These are phyloP conservation scores for Coffea humblotiana DNA, from an alignment of 305 asterid genomes.

Conservation along the genomic window DNA sequence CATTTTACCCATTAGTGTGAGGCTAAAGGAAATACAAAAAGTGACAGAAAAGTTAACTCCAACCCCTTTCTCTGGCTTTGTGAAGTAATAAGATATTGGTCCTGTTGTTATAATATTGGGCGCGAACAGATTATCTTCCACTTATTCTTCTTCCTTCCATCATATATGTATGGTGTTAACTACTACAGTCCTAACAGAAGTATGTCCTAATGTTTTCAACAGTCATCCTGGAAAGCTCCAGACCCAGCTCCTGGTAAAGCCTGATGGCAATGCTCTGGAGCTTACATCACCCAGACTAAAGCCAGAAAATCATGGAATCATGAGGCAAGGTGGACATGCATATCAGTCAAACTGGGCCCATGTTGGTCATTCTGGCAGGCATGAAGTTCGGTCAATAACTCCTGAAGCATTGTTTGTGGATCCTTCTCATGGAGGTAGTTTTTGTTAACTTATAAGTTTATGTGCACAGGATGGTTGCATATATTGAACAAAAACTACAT, in stretches of 20 bases:
- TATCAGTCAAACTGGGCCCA: conserved; percentile 65
- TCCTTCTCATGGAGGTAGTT: conserved; percentile 35
- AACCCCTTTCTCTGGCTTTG: too few relatives aligned
- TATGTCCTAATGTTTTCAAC: conserved; percentile 26
- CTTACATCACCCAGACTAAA: conserved; percentile 71
- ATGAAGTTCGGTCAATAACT: conserved; percentile 44
- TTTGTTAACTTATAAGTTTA: not conserved
- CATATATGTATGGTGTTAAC: not conserved
- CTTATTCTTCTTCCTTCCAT: not conserved
- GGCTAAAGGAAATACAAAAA: too few relatives aligned
- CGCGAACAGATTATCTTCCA: not conserved
- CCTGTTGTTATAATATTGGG: not conserved
- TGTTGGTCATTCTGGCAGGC: conserved; percentile 42
- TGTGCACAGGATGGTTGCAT: not conserved
- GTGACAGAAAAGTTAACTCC: too few relatives aligned
- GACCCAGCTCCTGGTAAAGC: conserved; percentile 43
- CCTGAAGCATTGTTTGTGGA: conserved; percentile 26
- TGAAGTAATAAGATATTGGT: not conserved
- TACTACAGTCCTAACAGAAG: not conserved
- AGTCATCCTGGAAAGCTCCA: conserved; percentile 61
- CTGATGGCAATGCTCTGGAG: conserved; percentile 51
- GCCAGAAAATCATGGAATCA: conserved; percentile 58
- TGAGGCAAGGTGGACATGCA: conserved; percentile 46
- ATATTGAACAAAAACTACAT: not conserved
- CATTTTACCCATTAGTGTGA: too few relatives aligned